phyloP scores from a whole-genome alignment of 768 basidiomycete genomes.

The Tremella mesenterica region DNA sequence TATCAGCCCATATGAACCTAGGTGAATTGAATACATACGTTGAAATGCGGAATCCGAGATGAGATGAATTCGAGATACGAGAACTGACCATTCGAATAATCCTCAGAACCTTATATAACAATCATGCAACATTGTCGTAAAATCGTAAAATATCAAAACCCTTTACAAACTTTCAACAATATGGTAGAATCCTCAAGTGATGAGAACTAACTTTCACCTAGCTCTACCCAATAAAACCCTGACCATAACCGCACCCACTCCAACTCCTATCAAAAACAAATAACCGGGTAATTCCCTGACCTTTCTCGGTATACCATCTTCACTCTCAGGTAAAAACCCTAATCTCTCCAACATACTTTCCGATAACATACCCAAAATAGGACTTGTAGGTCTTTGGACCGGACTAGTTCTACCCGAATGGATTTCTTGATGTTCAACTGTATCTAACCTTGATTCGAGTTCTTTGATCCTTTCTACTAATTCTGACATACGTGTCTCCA shows the following conservation, averaged over 20 bases:
- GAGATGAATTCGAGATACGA: too few species aligned
- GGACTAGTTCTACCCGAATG: background rate
- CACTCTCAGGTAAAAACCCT: background rate
- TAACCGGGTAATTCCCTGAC: slow-evolving; percentile 32
- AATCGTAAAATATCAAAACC: too few species aligned
- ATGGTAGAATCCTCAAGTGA: too few species aligned
- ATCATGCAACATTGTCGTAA: too few species aligned
- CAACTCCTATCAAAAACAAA: slow-evolving; percentile 38
- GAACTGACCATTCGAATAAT: too few species aligned
- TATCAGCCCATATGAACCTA: too few species aligned
- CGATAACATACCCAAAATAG: slow-evolving; percentile 5
- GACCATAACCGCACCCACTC: slow-evolving; percentile 34
- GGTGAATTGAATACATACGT: too few species aligned
- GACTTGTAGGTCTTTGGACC: slow-evolving; percentile 6
- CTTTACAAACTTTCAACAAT: too few species aligned
- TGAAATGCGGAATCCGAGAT: too few species aligned
- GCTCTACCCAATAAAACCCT: slow-evolving; percentile 23
- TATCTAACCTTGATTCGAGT: slow-evolving; percentile 10
- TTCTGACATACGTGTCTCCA: slow-evolving; percentile 16
- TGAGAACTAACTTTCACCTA: too few species aligned
- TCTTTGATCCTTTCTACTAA: slow-evolving; percentile 21
- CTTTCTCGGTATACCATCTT: slow-evolving; percentile 24
- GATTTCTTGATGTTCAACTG: slow-evolving; percentile 2
- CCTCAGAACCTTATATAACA: too few species aligned
- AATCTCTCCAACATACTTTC: slow-evolving; percentile 11